A percentile compares a stretch with the other conserved stretches of the same genome.
Evolutionary conservation across 306 rosid genomes (phyloP).

Genomic region (Arachis hypogaea): DNA sequence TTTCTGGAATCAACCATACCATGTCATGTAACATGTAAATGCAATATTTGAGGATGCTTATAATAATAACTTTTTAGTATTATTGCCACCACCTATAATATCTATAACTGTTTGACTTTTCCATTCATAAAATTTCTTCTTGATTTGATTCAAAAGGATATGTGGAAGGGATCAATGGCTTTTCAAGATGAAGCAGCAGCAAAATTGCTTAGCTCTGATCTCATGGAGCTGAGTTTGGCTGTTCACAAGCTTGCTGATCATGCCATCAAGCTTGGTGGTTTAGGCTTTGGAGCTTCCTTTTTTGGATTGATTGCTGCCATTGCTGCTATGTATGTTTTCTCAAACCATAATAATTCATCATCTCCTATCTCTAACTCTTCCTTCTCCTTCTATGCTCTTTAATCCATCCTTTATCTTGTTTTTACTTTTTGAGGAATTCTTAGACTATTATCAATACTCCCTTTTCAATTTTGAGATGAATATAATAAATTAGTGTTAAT

Average conservation of each 20-base stretch:
- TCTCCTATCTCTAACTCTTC: no score
- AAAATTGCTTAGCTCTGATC: conserved; percentile 58
- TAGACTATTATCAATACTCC: not conserved
- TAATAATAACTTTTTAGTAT: no score
- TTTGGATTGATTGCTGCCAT: conserved; percentile 72
- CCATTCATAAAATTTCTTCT: not conserved
- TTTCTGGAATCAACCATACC: not conserved
- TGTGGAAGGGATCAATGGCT: conserved; percentile 36
- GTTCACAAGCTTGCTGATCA: conserved; percentile 61
- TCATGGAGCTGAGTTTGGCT: conserved; percentile 57
- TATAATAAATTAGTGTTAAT: no score
- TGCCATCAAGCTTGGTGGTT: conserved; percentile 57
- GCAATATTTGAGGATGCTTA: not conserved
- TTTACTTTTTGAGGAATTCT: not conserved
- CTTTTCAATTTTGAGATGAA: no score
- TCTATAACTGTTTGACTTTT: not conserved
- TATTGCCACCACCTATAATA: not conserved
- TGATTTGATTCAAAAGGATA: not conserved
- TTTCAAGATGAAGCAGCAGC: conserved; percentile 37
- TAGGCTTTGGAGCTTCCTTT: conserved; percentile 66
- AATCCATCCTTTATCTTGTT: no score
- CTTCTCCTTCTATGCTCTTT: no score
- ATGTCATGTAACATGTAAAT: not conserved
- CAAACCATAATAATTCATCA: not conserved
- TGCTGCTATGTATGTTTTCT: conserved; percentile 69